Evolutionary conservation across 1,284 basidiomycete genomes (phyloP).

Genomic region (Coniophora puteana): DNA sequence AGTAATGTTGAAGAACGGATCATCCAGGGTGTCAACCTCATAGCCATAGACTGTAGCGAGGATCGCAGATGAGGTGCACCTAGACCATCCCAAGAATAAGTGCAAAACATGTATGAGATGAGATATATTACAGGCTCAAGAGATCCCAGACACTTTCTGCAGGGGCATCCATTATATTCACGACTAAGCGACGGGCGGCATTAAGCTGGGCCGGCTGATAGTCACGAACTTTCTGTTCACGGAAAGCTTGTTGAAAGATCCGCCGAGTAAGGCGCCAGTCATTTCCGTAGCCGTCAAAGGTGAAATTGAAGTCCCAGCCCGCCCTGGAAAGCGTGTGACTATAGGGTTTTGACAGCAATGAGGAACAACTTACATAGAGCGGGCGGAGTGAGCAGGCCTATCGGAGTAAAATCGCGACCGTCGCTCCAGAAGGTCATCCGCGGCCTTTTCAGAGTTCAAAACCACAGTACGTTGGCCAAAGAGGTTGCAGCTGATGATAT

Average conservation of each 20-base stretch:
- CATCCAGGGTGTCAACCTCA: conserved; percentile 18
- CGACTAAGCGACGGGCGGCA: no score
- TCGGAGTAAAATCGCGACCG: conserved; percentile 8
- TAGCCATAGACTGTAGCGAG: conserved; percentile 27
- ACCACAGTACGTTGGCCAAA: conserved; percentile 2
- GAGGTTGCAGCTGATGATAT: conserved; percentile 21
- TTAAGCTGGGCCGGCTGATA: not conserved
- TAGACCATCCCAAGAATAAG: conserved; percentile 4
- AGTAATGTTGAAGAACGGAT: conserved; percentile 22
- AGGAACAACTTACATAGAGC: not conserved
- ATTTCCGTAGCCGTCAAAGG: not conserved
- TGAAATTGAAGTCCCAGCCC: conserved; percentile 1
- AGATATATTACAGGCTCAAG: no score
- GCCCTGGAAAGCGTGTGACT: not conserved
- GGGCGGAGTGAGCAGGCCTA: conserved; percentile 1
- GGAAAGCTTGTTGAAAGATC: conserved; percentile 2
- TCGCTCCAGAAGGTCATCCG: conserved; percentile 5
- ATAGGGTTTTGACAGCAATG: not conserved
- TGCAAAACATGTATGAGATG: not conserved
- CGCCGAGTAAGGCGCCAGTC: conserved; percentile 1
- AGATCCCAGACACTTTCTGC: conserved; percentile 18
- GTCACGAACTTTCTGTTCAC: not conserved
- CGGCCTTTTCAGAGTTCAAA: conserved; percentile 5
- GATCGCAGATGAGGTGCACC: conserved; percentile 23
- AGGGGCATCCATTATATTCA: no score